A percentile compares a stretch with the other conserved stretches of the same genome.
Evolutionary conservation across 2,329 filamentous ascomycete genomes (phyloP).

Genomic region (Aspergillus ustus): DNA sequence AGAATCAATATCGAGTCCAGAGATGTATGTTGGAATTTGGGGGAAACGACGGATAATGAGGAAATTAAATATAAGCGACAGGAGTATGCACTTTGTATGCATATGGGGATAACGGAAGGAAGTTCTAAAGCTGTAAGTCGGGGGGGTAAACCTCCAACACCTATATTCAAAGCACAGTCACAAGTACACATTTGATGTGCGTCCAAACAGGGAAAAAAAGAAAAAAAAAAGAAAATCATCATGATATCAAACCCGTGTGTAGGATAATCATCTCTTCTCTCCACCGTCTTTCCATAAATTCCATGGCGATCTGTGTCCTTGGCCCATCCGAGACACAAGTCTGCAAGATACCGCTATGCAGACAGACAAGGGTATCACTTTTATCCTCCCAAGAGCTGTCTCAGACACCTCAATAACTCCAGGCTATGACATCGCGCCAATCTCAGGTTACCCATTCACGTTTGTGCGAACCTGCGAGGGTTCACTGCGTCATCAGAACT

Average conservation of each 20-base stretch:
- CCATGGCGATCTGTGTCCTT: conserved; percentile 35
- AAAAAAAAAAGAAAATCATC: conserved; percentile 31
- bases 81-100: conserved; percentile 10
- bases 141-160: conserved; percentile 33
- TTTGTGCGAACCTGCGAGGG: conserved; percentile 37
- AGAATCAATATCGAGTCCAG: neutral
- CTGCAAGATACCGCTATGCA: conserved; percentile 44
- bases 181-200: conserved; percentile 26
- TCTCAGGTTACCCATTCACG: conserved; percentile 19
- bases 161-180: conserved; percentile 33
- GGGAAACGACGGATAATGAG: conserved; percentile 13
- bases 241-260: conserved; percentile 36
- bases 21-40: conserved; percentile 23
- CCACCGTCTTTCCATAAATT: conserved; percentile 26
- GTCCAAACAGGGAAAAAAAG: conserved; percentile 30
- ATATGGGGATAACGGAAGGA: conserved; percentile 20
- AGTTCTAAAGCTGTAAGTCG: conserved; percentile 41
- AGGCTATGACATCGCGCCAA: conserved; percentile 36
- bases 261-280: conserved; percentile 32
- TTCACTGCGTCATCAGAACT: conserved; percentile 32
- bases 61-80: conserved; percentile 16
- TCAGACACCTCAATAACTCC: conserved; percentile 46
- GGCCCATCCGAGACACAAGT: conserved; percentile 40
- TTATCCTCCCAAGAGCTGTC: conserved; percentile 45
- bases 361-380: conserved; percentile 52